These are phyloP conservation scores for Termitomyces sp. DNA, from an alignment of 768 basidiomycete genomes.

Conservation along the genomic window DNA sequence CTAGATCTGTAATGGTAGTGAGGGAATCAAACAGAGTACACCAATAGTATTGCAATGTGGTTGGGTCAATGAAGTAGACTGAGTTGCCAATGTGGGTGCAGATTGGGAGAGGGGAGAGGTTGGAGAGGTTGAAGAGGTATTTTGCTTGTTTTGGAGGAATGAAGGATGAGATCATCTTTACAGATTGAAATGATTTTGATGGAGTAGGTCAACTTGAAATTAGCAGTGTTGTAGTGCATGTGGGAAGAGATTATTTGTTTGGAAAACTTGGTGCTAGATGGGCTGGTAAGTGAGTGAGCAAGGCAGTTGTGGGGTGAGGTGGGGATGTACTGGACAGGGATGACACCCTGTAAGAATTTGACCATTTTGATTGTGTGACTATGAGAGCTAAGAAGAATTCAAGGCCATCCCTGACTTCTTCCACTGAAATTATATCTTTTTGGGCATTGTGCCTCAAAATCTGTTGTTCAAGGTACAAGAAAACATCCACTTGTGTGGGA, in stretches of 20 bases:
- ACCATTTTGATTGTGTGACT: slow-evolving; percentile 71
- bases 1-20: no score
- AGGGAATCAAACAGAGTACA: no score
- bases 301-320: slow-evolving; percentile 23
- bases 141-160: slow-evolving; percentile 8
- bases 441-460: slow-evolving; percentile 96
- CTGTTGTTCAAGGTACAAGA: slow-evolving; percentile 94
- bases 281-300: no score
- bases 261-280: no score
- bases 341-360: slow-evolving; percentile 51
- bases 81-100: slow-evolving; percentile 77
- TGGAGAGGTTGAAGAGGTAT: no score
- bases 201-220: slow-evolving; percentile 97
- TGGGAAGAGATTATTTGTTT: slow-evolving; percentile 75
- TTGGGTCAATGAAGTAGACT: slow-evolving; percentile 71
- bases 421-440: slow-evolving; percentile 91
- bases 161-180: slow-evolving; percentile 93
- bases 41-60: no score
- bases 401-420: slow-evolving; percentile 42
- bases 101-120: no score
- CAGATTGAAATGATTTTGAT: slow-evolving; percentile 96
- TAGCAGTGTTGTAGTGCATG: slow-evolving; percentile 88
- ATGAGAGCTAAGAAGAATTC: slow-evolving; percentile 92
- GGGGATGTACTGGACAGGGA: slow-evolving; percentile 77
- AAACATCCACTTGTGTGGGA: slow-evolving; percentile 92